Conservation (phyloP, 805 yeast species). For the Hanseniaspora lachancei region DNA sequence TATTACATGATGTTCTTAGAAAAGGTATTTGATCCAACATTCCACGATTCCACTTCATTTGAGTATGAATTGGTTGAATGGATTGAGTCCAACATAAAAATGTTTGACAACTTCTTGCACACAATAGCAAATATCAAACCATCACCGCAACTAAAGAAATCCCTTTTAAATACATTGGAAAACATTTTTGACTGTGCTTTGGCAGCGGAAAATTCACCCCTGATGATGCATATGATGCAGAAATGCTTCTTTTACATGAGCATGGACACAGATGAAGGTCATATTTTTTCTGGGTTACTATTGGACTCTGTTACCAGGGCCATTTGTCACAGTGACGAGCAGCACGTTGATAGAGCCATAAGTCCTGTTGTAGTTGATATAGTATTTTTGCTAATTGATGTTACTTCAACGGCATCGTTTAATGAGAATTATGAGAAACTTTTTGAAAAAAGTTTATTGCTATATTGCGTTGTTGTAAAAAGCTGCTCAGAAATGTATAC, state of each 20-base stretch:
- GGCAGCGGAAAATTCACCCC: not conserved
- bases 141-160: not conserved
- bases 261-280: not conserved
- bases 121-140: not conserved
- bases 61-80: not conserved
- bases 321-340: not conserved
- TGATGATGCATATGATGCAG: slow-evolving; percentile 2
- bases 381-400: not conserved
- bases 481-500: not conserved
- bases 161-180: not conserved
- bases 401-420: not conserved
- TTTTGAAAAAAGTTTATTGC: slow-evolving; percentile 1
- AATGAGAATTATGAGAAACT: not conserved
- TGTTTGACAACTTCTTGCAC: slow-evolving; percentile 1
- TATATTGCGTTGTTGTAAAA: not conserved
- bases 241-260: not conserved
- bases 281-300: not conserved
- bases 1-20: not conserved
- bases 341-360: not conserved
- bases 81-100: slow-evolving; percentile 1
- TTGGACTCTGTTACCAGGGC: not conserved
- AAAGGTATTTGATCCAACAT: not conserved
- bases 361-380: not conserved
- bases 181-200: not conserved
- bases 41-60: not conserved